Evolutionary conservation across 2,329 filamentous ascomycete species (phyloP).

Genomic region (Harringtonia aguacate): DNA sequence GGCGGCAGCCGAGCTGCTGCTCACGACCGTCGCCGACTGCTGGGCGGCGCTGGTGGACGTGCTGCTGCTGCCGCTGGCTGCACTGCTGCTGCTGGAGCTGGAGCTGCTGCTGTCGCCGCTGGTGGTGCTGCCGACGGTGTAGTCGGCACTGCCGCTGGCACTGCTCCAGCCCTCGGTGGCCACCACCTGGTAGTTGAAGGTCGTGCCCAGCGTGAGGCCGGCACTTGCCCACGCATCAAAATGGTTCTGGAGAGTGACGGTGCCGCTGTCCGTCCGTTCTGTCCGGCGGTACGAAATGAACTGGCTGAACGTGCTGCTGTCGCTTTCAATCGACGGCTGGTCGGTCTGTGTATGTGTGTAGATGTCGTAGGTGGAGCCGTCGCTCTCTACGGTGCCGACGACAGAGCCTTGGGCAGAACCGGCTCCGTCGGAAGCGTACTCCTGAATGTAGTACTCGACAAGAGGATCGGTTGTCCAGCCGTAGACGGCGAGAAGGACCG

Average conservation of each 20-base stretch:
- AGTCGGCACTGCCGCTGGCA: constrained; percentile 18
- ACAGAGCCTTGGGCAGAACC: constrained; percentile 6
- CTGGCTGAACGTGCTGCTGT: constrained; percentile 36
- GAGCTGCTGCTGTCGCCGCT: neutral
- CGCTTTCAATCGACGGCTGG: constrained; percentile 32
- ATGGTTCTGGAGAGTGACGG: constrained; percentile 33
- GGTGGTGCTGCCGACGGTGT: constrained; percentile 13
- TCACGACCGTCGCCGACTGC: too few relatives aligned
- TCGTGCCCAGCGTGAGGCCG: constrained; percentile 29
- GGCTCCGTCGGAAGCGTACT: constrained; percentile 10
- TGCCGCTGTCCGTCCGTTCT: constrained; percentile 37
- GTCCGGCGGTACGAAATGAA: constrained; percentile 37
- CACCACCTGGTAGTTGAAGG: constrained; percentile 35
- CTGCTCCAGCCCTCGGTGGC: constrained; percentile 34
- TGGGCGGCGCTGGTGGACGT: too few relatives aligned
- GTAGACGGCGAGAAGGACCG: constrained; percentile 15
- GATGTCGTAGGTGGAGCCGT: constrained; percentile 24
- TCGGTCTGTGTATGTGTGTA: constrained; percentile 23
- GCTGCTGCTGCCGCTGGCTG: too few relatives aligned
- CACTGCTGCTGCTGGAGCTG: too few relatives aligned
- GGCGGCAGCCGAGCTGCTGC: too few relatives aligned
- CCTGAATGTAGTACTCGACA: constrained; percentile 12
- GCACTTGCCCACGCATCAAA: constrained; percentile 35
- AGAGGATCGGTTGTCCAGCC: constrained; percentile 11
- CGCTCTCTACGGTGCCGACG: constrained; percentile 20